Evolutionary conservation across 2,329 filamentous ascomycete species (phyloP).

Genomic region (Aspergillus pseudoviridinutans): DNA sequence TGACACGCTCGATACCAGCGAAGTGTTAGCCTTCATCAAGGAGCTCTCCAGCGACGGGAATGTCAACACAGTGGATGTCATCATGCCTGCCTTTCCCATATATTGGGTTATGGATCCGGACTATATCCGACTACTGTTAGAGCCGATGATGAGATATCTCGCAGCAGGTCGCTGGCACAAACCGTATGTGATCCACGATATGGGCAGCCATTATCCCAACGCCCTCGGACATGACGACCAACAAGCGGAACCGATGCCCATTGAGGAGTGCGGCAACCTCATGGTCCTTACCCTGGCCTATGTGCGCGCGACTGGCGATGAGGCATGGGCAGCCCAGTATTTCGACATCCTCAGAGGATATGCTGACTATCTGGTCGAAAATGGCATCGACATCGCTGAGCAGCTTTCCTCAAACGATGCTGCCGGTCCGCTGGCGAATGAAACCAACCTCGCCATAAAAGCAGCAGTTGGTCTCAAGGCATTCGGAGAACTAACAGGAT

Average conservation of each 20-base stretch:
- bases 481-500: conserved; percentile 38
- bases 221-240: conserved; percentile 39
- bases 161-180: conserved; percentile 36
- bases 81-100: conserved; percentile 42
- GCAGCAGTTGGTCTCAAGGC: conserved; percentile 46
- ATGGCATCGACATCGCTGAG: conserved; percentile 36
- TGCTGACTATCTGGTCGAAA: conserved; percentile 40
- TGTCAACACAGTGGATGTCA: conserved; percentile 42
- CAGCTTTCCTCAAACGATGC: conserved; percentile 45
- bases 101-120: conserved; percentile 42
- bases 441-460: conserved; percentile 48
- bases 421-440: conserved; percentile 38
- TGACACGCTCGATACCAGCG: conserved; percentile 27
- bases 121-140: conserved; percentile 42
- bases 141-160: conserved; percentile 43
- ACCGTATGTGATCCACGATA: conserved; percentile 39
- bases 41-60: conserved; percentile 44
- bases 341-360: conserved; percentile 32
- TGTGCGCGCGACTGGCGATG: conserved; percentile 36
- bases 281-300: conserved; percentile 39
- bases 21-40: conserved; percentile 39
- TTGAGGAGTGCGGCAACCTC: conserved; percentile 41
- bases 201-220: conserved; percentile 41
- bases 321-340: conserved; percentile 34
- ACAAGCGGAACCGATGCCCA: conserved; percentile 39